A percentile compares a stretch with the other conserved stretches of the same genome.
These are phyloP conservation scores for Schwanniomyces occidentalis DNA, from an alignment of 805 yeast genomes.

Conservation along the genomic window DNA sequence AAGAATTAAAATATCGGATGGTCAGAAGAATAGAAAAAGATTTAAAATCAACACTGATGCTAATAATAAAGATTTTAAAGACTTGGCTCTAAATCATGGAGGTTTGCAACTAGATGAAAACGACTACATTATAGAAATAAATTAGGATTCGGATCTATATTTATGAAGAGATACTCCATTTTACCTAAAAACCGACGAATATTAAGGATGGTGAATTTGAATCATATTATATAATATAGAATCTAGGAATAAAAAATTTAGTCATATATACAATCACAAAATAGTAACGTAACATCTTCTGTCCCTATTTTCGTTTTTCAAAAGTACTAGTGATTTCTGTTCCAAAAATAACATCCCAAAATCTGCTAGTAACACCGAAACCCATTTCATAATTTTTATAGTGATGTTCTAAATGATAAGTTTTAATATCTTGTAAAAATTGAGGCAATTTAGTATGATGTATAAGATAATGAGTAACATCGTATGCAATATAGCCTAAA, in stretches of 20 bases:
- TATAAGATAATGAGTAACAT: constrained; percentile 88
- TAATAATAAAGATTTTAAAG: constrained; percentile 1
- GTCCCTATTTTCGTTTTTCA: constrained; percentile 37
- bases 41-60: constrained; percentile 5
- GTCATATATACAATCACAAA: constrained; percentile 2
- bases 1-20: neutral
- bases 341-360: constrained; percentile 92
- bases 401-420: constrained; percentile 94
- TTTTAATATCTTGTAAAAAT: constrained; percentile 75
- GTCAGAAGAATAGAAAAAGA: constrained; percentile 1
- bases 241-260: too few species aligned
- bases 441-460: constrained; percentile 86
- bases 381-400: constrained; percentile 96
- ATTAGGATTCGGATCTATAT: too few species aligned
- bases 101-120: constrained; percentile 11
- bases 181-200: too few species aligned
- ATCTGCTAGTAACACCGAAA: constrained; percentile 90
- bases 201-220: too few species aligned
- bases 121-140: constrained; percentile 9
- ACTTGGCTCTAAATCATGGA: constrained; percentile 12
- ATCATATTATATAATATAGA: too few species aligned
- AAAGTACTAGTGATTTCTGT: constrained; percentile 64
- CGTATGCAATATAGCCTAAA: constrained; percentile 90
- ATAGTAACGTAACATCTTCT: too few species aligned
- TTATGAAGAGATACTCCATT: too few species aligned